Base-by-base conservation (phyloP, 2,329 filamentous ascomycete species). In the Chrysoporthe deuterocubensis region DNA sequence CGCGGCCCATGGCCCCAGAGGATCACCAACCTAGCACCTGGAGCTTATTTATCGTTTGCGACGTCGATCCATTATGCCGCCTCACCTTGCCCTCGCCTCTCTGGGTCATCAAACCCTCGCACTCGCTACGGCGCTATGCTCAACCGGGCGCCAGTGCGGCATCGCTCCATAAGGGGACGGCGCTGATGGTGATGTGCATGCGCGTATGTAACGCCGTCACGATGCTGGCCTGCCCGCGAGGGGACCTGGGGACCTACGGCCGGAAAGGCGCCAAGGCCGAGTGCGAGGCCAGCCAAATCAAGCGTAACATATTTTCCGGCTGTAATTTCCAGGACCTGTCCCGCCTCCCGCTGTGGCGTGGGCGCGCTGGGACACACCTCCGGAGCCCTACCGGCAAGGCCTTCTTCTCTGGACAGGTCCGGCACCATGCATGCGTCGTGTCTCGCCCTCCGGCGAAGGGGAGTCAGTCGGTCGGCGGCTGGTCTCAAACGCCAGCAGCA, bases 1-100 rank as follows among this genome's bases (percentile, higher is more conserved):
- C 32, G 32, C 54, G 34, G 54, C 54, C 54, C 54, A 16, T 40
- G 50, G 50, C 6, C 50, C 21, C 50, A 54, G 50, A 54, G 50
- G 50, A 54, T 32, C 26, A 62, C 40, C 44, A 21, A 21, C 61
- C 11, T 26, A 43, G 57, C 18, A 26, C 40, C 42, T 56, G 62
- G 62, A 63, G 61, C 61, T 63, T 63, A 54, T 63, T 64, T 46
- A 56, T 56, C 52, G 37, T 56, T 64, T 52, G 62, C 62, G 62
- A 64, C 50, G 48, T 56, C 48, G 62, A 64, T 44, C 62, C 21
- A 64, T 64, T 64, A 64, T 64, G 62, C 62, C 62, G 62, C 50
- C 32, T 64, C 6, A 43, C 4, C 46, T 34, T 7, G 37, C 26
- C 32, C 7, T 11, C 44, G 26, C 32, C 4, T 37, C 59, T 34